Percentiles rank a stretch among this genome's conserved stretches.
Conservation (phyloP, 352 stramenopile genomes). For the Phytopythium mirpurense region DNA sequence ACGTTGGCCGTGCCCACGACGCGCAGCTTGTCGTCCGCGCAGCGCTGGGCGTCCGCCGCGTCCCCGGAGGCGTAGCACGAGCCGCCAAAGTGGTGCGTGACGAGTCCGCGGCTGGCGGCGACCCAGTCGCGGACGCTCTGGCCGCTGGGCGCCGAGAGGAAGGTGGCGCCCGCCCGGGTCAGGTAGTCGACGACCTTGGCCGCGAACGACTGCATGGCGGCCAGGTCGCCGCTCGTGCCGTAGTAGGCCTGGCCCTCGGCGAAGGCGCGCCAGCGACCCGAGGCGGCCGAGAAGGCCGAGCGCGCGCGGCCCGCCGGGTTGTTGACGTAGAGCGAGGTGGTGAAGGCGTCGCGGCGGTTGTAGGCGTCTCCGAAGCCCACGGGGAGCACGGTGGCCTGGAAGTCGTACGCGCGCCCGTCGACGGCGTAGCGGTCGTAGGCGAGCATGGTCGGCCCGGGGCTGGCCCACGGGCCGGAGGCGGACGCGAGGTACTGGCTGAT, state of each 20-base stretch:
- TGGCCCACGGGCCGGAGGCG: conserved; percentile 34
- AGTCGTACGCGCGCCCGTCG: conserved; percentile 47
- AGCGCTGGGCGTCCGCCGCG: conserved; percentile 33
- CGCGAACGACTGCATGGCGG: conserved; percentile 49
- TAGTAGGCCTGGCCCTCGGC: conserved; percentile 35
- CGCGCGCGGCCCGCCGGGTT: conserved; percentile 48
- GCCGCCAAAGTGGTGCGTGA: conserved; percentile 62
- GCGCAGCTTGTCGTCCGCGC: conserved; percentile 49
- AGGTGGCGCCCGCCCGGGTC: conserved; percentile 34
- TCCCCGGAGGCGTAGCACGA: conserved; percentile 65
- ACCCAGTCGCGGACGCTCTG: conserved; percentile 41
- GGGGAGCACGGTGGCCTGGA: conserved; percentile 48
- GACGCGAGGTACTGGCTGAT: conserved; percentile 52
- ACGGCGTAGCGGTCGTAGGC: conserved; percentile 55
- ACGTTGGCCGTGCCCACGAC: conserved; percentile 66
- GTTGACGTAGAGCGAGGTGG: conserved; percentile 48
- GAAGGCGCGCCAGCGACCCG: conserved; percentile 34
- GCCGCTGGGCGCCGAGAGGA: conserved; percentile 28
- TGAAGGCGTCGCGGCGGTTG: conserved; percentile 28
- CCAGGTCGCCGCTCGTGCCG: conserved; percentile 36
- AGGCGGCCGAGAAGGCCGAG: conserved; percentile 31
- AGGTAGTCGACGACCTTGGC: conserved; percentile 33
- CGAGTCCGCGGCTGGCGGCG: conserved; percentile 12
- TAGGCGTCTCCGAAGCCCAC: conserved; percentile 37
- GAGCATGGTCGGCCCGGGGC: conserved; percentile 44